Evolutionary conservation across 441 rosid genomes (phyloP).

Genomic region (Arabidopsis lyrata): DNA sequence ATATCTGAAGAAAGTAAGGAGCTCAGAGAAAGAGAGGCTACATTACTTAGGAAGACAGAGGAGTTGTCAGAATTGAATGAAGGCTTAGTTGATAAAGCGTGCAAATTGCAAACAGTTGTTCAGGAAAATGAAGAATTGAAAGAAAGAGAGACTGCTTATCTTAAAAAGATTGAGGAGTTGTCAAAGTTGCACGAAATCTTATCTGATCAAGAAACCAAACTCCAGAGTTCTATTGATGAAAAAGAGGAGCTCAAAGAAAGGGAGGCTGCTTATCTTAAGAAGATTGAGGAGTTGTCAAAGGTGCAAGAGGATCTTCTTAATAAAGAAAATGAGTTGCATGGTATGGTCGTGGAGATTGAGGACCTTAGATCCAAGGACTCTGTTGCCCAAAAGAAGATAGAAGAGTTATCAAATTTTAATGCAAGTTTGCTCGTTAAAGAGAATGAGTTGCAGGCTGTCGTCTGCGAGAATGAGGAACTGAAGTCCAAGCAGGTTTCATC

Average conservation of each 20-base stretch:
- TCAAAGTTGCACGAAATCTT: slow-evolving; percentile 66
- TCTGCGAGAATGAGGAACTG: slow-evolving; percentile 37
- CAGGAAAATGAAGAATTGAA: slow-evolving; percentile 70
- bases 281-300: slow-evolving; percentile 77
- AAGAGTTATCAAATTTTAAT: slow-evolving; percentile 34
- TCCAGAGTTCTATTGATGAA: slow-evolving; percentile 65
- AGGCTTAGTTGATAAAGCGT: slow-evolving; percentile 69
- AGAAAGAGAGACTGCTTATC: slow-evolving; percentile 59
- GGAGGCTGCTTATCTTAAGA: slow-evolving; percentile 61
- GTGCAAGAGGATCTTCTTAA: slow-evolving; percentile 61
- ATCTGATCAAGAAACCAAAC: slow-evolving; percentile 72
- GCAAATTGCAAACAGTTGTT: slow-evolving; percentile 62
- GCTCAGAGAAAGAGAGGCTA: slow-evolving; percentile 60
- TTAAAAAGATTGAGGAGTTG: slow-evolving; percentile 70
- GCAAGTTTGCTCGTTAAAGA: slow-evolving; percentile 26
- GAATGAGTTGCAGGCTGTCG: slow-evolving; percentile 31
- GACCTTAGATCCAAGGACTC: slow-evolving; percentile 35
- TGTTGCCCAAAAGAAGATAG: slow-evolving; percentile 32
- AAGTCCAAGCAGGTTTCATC: slow-evolving; percentile 40
- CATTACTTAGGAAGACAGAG: slow-evolving; percentile 62
- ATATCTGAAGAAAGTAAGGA: slow-evolving; percentile 67
- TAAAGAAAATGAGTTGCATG: slow-evolving; percentile 36
- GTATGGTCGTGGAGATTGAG: slow-evolving; percentile 21
- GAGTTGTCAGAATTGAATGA: slow-evolving; percentile 64
- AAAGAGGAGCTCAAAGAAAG: slow-evolving; percentile 68